These are phyloP conservation scores for Septoria linicola DNA, from an alignment of 2,329 filamentous ascomycete genomes.

Conservation along the genomic window DNA sequence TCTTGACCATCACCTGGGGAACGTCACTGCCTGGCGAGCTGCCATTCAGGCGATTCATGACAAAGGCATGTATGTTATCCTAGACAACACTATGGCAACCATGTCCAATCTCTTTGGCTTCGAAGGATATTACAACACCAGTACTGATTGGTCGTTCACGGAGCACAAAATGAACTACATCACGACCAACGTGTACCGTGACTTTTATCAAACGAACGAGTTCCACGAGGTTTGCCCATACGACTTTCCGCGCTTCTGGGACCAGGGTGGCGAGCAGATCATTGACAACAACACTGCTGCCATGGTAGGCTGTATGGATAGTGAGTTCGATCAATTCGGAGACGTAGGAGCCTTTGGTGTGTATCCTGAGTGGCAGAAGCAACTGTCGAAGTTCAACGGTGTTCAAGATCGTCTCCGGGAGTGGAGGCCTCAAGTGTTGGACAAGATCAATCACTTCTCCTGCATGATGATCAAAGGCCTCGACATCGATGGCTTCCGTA, in stretches of 20 bases:
- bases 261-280: constrained; percentile 56
- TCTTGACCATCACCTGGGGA: constrained; percentile 62
- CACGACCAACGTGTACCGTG: constrained; percentile 53
- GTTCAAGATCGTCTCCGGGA: constrained; percentile 67
- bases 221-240: constrained; percentile 53
- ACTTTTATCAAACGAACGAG: constrained; percentile 57
- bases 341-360: constrained; percentile 64
- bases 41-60: constrained; percentile 61
- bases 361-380: constrained; percentile 62
- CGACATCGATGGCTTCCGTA: constrained; percentile 67
- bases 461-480: constrained; percentile 62
- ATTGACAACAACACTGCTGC: constrained; percentile 47
- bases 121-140: constrained; percentile 58
- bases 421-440: constrained; percentile 59
- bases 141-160: constrained; percentile 54
- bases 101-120: constrained; percentile 65
- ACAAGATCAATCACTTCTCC: constrained; percentile 60
- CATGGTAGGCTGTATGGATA: constrained; percentile 59
- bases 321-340: constrained; percentile 64
- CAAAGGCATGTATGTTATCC: constrained; percentile 63
- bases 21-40: constrained; percentile 57
- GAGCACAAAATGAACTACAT: constrained; percentile 63
- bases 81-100: constrained; percentile 66
- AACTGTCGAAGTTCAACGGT: constrained; percentile 65
- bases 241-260: constrained; percentile 62